Percentiles rank a stretch among this genome's conserved stretches.
These are phyloP conservation scores for Myriosclerotinia scirpicola DNA, from an alignment of 2,329 filamentous ascomycete species.

Conservation along the genomic window DNA sequence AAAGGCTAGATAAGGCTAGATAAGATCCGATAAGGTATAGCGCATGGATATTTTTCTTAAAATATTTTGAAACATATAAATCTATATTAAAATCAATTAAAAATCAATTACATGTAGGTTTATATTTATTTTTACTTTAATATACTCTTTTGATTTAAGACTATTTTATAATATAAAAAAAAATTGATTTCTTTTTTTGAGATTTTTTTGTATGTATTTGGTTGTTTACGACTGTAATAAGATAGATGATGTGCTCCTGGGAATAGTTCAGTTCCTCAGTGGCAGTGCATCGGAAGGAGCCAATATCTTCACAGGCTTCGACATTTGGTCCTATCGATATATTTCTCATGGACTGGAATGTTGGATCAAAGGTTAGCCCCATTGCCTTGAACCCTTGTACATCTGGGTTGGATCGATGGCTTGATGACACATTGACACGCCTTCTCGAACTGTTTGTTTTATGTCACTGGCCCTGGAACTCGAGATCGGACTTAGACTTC, in stretches of 20 bases:
- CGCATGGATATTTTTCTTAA: too few species aligned
- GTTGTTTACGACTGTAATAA: too few species aligned
- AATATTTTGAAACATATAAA: too few species aligned
- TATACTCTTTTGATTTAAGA: too few species aligned
- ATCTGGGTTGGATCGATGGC: background rate
- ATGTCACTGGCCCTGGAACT: background rate
- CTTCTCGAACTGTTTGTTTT: background rate
- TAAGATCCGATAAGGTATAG: too few species aligned
- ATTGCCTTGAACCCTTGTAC: background rate
- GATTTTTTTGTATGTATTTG: too few species aligned
- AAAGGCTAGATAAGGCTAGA: too few species aligned
- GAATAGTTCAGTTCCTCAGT: constrained; percentile 15
- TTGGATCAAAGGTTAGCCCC: background rate
- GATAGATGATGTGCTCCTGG: constrained; percentile 53
- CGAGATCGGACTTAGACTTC: background rate
- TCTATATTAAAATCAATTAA: too few species aligned
- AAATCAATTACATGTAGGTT: too few species aligned
- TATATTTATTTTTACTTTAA: too few species aligned
- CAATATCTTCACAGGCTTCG: constrained; percentile 11
- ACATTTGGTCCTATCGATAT: background rate
- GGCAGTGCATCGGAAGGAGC: constrained; percentile 40
- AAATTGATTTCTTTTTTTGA: too few species aligned
- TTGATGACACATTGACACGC: background rate
- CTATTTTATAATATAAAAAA: too few species aligned
- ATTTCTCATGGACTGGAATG: background rate